Conservation (phyloP, 805 yeast species). For the Candida nonsorbophila region DNA sequence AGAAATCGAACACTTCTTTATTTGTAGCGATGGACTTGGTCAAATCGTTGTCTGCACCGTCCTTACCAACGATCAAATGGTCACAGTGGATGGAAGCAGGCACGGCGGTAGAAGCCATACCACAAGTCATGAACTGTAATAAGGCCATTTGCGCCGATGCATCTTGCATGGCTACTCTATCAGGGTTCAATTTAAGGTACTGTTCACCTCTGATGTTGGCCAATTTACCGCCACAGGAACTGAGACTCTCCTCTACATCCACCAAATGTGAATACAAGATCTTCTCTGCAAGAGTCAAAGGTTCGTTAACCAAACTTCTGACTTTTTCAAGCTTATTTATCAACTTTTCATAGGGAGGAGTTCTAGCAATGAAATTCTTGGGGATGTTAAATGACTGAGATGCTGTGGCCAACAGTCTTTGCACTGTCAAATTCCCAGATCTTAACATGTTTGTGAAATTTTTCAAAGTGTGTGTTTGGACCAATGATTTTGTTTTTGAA, state of each 20-base stretch:
- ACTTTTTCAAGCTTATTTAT: constrained; percentile 59
- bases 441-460: too few species aligned
- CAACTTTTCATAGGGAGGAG: constrained; percentile 85
- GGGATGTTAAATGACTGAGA: constrained; percentile 41
- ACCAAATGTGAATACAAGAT: constrained; percentile 88
- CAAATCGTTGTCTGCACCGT: constrained; percentile 84
- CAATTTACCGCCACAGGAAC: constrained; percentile 40
- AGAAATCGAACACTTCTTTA: constrained; percentile 92
- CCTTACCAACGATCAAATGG: constrained; percentile 94
- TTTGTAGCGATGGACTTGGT: constrained; percentile 76
- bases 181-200: constrained; percentile 91
- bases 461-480: too few species aligned
- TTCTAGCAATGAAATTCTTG: constrained; percentile 56
- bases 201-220: constrained; percentile 74
- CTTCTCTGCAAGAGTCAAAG: constrained; percentile 92
- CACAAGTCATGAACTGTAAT: constrained; percentile 96
- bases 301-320: constrained; percentile 59
- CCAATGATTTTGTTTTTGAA: too few species aligned
- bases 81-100: constrained; percentile 98
- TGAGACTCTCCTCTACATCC: constrained; percentile 79
- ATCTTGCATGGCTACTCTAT: constrained; percentile 99
- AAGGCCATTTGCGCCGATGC: constrained; percentile 99
- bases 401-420: constrained; percentile 33
- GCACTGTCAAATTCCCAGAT: neutral
- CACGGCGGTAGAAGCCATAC: constrained; percentile 78